Base-by-base conservation (phyloP, 2,329 filamentous ascomycete genomes). In the Cladosporium sp. region DNA sequence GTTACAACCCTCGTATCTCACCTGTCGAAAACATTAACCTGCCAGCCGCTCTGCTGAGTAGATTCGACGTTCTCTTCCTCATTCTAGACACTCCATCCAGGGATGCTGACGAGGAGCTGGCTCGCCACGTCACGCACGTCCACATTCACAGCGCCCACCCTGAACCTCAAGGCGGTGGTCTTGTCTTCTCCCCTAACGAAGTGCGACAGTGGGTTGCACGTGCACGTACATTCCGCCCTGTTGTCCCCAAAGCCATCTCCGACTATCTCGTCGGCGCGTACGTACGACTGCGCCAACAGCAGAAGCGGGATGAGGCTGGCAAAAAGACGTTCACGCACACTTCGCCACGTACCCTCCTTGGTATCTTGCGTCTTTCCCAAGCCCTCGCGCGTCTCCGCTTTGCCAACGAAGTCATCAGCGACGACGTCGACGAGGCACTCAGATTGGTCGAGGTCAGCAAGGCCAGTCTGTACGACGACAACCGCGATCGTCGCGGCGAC, bases 11-110 rank as follows among this genome's bases (percentile, higher is more conserved):
- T 53, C 89, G 90, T 58, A 87, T 98, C 63, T 96, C 92, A 0
- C 93, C 93, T 0, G 91, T 98, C 22, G 93, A 98, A 71, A 98
- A 98, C 72, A 98, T 98, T 74, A 98, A 98, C 72, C 84, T 98
- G 38, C 93, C 93, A n/a, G 93, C 93, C 14, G 93, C 93, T 16
- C 82, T 98, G 16, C 82, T 98, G 51, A 96, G 92, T 55, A 89
- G 93, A 81, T 98, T 98, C 72, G 93, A 98, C 70, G 81, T 98
- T 61, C 82, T 98, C 61, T 98, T 97, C 79, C 79, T 98, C 43
- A 91, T 98, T 63, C 86, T 98, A 54, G 93, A 98, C 74, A 95
- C 89, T 35, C 92, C 93, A 2, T 85, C 84, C 14, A 86, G 90
- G 58, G 93, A 98, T 61, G 80, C 82, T 0, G 93, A 98, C 66